Percentiles rank a stretch among this genome's conserved stretches.
phyloP scores from a whole-genome alignment of 768 basidiomycete genomes.

The Tylopilus subfusipes region DNA sequence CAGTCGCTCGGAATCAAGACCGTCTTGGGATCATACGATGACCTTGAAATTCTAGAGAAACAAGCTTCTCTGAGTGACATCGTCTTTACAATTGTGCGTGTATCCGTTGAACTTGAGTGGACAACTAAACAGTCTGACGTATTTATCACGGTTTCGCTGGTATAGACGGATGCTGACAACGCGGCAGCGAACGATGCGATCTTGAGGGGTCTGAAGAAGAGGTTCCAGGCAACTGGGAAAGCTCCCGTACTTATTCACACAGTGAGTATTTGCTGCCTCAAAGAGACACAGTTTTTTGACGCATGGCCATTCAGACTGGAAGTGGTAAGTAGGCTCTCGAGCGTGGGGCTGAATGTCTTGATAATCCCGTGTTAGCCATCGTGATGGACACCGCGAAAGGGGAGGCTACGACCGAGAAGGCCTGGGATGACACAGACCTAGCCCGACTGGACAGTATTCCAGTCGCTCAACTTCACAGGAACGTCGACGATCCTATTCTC shows the following conservation, averaged over 20 bases:
- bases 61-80: conserved; percentile 44
- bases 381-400: conserved; percentile 47
- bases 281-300: neutral
- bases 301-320: conserved; percentile 40
- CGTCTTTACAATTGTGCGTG: conserved; percentile 39
- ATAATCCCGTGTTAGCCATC: conserved; percentile 29
- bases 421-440: conserved; percentile 50
- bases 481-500: conserved; percentile 46
- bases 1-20: conserved; percentile 27
- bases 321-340: conserved; percentile 34
- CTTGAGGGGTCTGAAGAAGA: conserved; percentile 50
- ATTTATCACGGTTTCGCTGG: neutral
- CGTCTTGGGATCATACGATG: conserved; percentile 43
- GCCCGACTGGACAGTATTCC: conserved; percentile 46
- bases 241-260: conserved; percentile 58
- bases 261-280: conserved; percentile 33
- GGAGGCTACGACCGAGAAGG: conserved; percentile 29
- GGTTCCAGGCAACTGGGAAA: conserved; percentile 39
- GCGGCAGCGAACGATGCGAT: conserved; percentile 42
- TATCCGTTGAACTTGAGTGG: neutral
- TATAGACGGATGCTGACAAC: conserved; percentile 48
- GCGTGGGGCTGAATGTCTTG: neutral
- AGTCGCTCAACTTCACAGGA: conserved; percentile 44
- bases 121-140: neutral
- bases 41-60: conserved; percentile 40